Conservation (phyloP, 139 green algal species). For the Picochlorum sp. region DNA sequence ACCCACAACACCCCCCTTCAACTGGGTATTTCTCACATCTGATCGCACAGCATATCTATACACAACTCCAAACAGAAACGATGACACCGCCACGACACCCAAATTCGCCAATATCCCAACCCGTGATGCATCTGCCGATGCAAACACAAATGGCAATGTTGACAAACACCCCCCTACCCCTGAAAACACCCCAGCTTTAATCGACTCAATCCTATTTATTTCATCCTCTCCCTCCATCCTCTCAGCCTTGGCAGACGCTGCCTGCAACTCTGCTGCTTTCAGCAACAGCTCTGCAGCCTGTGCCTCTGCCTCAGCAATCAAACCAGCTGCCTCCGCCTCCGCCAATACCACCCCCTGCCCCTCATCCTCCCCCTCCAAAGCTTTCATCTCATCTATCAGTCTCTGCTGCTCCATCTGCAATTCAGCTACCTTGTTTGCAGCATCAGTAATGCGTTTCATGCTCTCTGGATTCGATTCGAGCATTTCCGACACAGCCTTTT, state of each 20-base stretch:
- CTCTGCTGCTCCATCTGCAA: conserved; percentile 24
- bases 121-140: neutral
- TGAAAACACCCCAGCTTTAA: conserved; percentile 44
- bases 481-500: conserved; percentile 14
- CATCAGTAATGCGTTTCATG: conserved; percentile 42
- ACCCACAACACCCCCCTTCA: conserved; percentile 44
- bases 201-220: conserved; percentile 42
- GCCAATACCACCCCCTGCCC: neutral
- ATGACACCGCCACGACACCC: conserved; percentile 12
- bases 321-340: neutral
- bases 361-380: neutral
- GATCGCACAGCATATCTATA: conserved; percentile 50
- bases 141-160: conserved; percentile 33
- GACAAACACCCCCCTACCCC: conserved; percentile 29
- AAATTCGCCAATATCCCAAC: conserved; percentile 20
- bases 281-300: conserved; percentile 48
- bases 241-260: conserved; percentile 5
- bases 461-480: conserved; percentile 25
- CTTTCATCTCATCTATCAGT: neutral
- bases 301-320: conserved; percentile 58
- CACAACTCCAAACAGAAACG: conserved; percentile 50
- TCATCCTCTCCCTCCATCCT: conserved; percentile 26
- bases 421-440: conserved; percentile 43
- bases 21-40: conserved; percentile 34
- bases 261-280: conserved; percentile 43